Percentiles rank a stretch among this genome's conserved stretches.
phyloP scores from a whole-genome alignment of 202 grass and related monocot genomes.

The Panicum hallii region DNA sequence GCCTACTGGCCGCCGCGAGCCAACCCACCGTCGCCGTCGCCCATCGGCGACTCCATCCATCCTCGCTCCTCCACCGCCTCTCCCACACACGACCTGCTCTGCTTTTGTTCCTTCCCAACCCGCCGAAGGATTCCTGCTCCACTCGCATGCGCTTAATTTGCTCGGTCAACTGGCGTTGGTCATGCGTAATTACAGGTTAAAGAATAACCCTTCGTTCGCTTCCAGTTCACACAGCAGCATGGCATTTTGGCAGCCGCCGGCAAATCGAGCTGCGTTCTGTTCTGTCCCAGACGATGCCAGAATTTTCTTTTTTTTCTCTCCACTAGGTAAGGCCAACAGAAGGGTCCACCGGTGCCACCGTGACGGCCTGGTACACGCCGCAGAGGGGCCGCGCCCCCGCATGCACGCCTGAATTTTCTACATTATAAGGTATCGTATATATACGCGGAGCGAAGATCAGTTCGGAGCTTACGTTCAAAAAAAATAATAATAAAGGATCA shows the following conservation, averaged over 20 bases:
- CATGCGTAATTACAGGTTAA: neutral
- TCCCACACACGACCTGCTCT: neutral
- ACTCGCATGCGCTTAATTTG: neutral
- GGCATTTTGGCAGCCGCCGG: neutral
- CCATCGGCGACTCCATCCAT: neutral
- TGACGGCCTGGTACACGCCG: too few relatives aligned
- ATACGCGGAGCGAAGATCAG: neutral
- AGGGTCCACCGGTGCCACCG: too few relatives aligned
- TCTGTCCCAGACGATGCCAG: neutral
- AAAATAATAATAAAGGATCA: too few relatives aligned
- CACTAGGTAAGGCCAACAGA: too few relatives aligned
- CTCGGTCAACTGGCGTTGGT: neutral
- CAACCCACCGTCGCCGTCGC: neutral
- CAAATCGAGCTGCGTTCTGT: neutral
- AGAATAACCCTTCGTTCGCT: neutral
- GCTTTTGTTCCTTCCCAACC: neutral
- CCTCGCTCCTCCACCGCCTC: neutral
- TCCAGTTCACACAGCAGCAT: neutral
- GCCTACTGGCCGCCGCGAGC: neutral
- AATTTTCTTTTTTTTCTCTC: neutral
- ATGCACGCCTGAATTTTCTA: neutral
- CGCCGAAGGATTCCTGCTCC: constrained; percentile 2
- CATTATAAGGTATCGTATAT: too few relatives aligned
- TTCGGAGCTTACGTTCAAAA: neutral
- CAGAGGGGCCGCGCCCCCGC: too few relatives aligned